Conservation (phyloP, 73 alveolate species). For the Halteria grandinella region DNA sequence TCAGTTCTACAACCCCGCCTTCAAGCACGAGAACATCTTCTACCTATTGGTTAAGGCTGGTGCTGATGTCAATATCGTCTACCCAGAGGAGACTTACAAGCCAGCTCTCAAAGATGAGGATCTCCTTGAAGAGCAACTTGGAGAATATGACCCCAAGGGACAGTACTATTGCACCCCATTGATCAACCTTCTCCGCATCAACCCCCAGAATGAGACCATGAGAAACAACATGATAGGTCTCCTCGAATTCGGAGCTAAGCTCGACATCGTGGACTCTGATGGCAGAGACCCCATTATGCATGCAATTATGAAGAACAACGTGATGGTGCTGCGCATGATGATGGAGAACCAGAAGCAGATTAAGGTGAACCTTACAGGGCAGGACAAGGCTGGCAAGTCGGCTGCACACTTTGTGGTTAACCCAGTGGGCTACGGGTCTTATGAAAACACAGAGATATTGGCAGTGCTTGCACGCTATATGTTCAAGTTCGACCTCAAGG, state of each 20-base stretch:
- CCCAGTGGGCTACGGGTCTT: conserved; percentile 89
- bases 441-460: conserved; percentile 87
- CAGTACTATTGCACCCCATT: conserved; percentile 1
- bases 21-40: conserved; percentile 2
- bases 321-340: conserved; percentile 66
- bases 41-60: not conserved
- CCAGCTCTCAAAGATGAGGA: conserved; percentile 14
- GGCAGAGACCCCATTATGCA: conserved; percentile 85
- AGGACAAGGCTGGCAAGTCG: conserved; percentile 82
- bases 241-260: conserved; percentile 32
- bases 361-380: conserved; percentile 55
- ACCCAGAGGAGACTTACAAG: conserved; percentile 23
- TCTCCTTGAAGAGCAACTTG: conserved; percentile 12
- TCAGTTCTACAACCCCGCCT: not conserved
- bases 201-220: not conserved
- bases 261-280: conserved; percentile 61
- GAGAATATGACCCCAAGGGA: conserved; percentile 21
- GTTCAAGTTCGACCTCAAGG: conserved; percentile 68
- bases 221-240: conserved; percentile 16
- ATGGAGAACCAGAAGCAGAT: conserved; percentile 38
- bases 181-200: not conserved
- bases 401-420: conserved; percentile 81
- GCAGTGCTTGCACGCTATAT: conserved; percentile 65
- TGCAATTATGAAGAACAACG: conserved; percentile 81
- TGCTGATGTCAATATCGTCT: conserved; percentile 45